Percentiles rank a stretch among this genome's conserved stretches.
Conservation (phyloP, 2,329 filamentous ascomycete genomes). For the Salinomyces thailandicus region DNA sequence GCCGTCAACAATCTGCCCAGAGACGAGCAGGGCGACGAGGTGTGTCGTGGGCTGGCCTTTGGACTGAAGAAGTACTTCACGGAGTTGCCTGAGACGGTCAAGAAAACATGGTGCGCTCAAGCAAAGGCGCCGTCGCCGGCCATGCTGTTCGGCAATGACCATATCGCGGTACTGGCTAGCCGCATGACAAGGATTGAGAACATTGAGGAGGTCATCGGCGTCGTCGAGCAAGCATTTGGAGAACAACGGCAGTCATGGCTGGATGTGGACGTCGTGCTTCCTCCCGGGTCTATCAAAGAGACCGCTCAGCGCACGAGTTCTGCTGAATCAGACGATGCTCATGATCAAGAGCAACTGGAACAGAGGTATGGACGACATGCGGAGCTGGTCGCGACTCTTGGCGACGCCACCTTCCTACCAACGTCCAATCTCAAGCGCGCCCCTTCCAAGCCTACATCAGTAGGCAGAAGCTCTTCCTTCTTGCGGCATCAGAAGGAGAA, state of each 20-base stretch:
- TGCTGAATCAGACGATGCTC: conserved; percentile 16
- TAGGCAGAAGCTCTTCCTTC: conserved; percentile 70
- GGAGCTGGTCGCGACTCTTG: conserved; percentile 65
- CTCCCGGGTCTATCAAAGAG: conserved; percentile 56
- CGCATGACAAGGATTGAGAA: conserved; percentile 76
- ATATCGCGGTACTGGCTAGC: conserved; percentile 82
- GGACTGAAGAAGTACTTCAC: conserved; percentile 89
- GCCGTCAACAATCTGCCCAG: conserved; percentile 83
- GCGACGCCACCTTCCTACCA: conserved; percentile 75
- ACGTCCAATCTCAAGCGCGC: conserved; percentile 75
- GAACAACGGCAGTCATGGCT: conserved; percentile 75
- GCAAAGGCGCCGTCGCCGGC: conserved; percentile 45
- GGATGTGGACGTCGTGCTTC: conserved; percentile 79
- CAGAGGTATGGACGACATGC: conserved; percentile 70
- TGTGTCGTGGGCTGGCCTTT: conserved; percentile 83
- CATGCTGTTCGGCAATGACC: conserved; percentile 76
- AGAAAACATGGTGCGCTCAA: conserved; percentile 53
- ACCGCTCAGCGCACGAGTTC: conserved; percentile 10
- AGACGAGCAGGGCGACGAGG: conserved; percentile 90
- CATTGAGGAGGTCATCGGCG: conserved; percentile 58
- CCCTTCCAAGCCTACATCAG: conserved; percentile 71
- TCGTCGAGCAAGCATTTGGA: conserved; percentile 64
- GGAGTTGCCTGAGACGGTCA: conserved; percentile 70
- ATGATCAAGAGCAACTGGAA: conserved; percentile 32
- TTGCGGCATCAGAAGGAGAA: conserved; percentile 72